Percentiles rank a stretch among this genome's conserved stretches.
Evolutionary conservation across 2,329 filamentous ascomycete genomes (phyloP).

Genomic region (Pseudocercospora macadamiae): DNA sequence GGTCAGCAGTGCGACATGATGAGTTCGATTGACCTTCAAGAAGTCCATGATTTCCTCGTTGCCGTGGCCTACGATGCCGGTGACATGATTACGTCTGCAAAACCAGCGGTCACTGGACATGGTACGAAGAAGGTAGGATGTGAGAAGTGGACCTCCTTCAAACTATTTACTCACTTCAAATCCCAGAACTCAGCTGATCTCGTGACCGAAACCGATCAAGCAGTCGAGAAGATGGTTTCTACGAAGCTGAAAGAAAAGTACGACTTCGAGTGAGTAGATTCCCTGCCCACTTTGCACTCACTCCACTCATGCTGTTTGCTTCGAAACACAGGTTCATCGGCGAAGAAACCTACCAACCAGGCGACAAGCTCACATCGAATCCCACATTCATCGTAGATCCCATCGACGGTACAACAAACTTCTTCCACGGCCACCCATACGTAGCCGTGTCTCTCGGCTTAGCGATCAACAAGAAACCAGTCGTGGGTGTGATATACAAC

Average conservation of each 20-base stretch:
- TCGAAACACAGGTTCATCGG: conserved; percentile 70
- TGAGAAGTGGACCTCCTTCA: too few relatives aligned
- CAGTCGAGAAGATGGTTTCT: conserved; percentile 62
- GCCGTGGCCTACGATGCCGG: conserved; percentile 50
- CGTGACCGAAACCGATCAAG: conserved; percentile 66
- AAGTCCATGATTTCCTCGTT: conserved; percentile 54
- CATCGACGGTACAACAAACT: conserved; percentile 82
- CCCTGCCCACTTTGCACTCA: too few relatives aligned
- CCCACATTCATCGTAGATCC: conserved; percentile 83
- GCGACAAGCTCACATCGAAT: conserved; percentile 61
- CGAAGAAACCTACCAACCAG: conserved; percentile 75
- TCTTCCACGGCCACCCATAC: conserved; percentile 74
- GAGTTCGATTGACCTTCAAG: conserved; percentile 44
- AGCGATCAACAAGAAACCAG: conserved; percentile 62
- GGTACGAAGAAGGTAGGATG: conserved; percentile 51
- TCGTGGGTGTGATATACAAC: conserved; percentile 78
- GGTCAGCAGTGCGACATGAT: conserved; percentile 8
- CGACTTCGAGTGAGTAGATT: conserved; percentile 52
- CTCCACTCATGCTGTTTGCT: too few relatives aligned
- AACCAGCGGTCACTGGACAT: conserved; percentile 44
- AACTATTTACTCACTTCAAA: too few relatives aligned
- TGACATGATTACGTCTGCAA: conserved; percentile 50
- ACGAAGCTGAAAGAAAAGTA: conserved; percentile 54
- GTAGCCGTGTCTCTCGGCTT: conserved; percentile 79
- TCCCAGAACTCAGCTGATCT: conserved; percentile 60